Evolutionary conservation across 176 grass and related monocot genomes (phyloP).

Genomic region (Musa acuminata): DNA sequence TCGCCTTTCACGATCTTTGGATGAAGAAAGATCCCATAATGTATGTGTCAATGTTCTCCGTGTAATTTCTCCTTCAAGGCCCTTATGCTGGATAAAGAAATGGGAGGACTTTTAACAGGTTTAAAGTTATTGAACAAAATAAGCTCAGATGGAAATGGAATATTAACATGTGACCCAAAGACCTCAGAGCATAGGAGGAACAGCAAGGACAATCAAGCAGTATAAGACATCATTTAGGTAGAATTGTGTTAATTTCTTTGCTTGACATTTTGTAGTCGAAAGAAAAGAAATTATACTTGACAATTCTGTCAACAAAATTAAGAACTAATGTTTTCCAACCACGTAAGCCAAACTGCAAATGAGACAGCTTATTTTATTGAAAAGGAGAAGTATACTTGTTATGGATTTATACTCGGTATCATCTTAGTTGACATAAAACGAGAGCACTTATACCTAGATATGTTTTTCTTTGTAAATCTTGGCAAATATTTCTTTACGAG

Average conservation of each 20-base stretch:
- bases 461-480: background rate
- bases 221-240: background rate
- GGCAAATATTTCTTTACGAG: background rate
- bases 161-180: background rate
- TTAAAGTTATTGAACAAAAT: background rate
- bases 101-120: background rate
- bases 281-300: no score
- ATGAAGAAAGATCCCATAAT: conserved; percentile 86
- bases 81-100: conserved; percentile 60
- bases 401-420: no score
- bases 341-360: no score
- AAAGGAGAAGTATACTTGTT: no score
- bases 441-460: background rate
- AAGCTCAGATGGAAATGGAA: background rate
- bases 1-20: conserved; percentile 80
- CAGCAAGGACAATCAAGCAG: background rate
- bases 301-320: no score
- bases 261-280: no score
- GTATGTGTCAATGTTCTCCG: conserved; percentile 76
- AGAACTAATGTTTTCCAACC: no score
- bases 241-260: background rate
- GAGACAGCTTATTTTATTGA: no score
- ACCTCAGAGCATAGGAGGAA: background rate
- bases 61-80: conserved; percentile 87
- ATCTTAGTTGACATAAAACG: background rate